These are phyloP conservation scores for Lachnellula subtilissima DNA, from an alignment of 2,329 filamentous ascomycete species.

Conservation along the genomic window DNA sequence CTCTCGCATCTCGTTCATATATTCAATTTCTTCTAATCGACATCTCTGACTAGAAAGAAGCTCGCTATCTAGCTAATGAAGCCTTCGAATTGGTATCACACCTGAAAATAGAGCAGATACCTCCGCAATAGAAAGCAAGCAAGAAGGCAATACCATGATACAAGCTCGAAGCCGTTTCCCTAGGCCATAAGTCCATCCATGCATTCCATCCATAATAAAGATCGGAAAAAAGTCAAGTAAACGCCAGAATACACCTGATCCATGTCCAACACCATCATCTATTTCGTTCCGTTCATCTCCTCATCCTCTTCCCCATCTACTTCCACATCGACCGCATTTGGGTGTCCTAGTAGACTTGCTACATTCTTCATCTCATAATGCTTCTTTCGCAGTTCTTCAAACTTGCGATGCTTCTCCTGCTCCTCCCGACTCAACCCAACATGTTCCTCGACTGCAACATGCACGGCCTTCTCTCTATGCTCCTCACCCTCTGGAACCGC, in stretches of 20 bases:
- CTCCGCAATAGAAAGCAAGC: neutral
- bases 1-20: too few species aligned
- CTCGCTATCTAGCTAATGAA: too few species aligned
- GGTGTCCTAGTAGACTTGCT: constrained; percentile 76
- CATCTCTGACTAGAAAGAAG: too few species aligned
- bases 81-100: too few species aligned
- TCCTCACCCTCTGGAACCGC: constrained; percentile 48
- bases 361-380: constrained; percentile 99
- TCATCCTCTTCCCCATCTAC: constrained; percentile 57
- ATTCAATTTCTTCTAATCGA: too few species aligned
- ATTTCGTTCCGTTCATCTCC: constrained; percentile 27
- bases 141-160: neutral
- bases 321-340: constrained; percentile 51
- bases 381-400: constrained; percentile 87
- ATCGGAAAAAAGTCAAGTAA: neutral
- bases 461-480: constrained; percentile 69
- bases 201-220: neutral
- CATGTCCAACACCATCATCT: neutral
- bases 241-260: neutral
- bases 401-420: constrained; percentile 83
- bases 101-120: too few species aligned
- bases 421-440: constrained; percentile 64
- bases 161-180: neutral
- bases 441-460: constrained; percentile 62
- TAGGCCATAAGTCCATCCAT: neutral